Evolutionary conservation across 345 rosid species (phyloP).

Genomic region (Toxicodendron radicans): DNA sequence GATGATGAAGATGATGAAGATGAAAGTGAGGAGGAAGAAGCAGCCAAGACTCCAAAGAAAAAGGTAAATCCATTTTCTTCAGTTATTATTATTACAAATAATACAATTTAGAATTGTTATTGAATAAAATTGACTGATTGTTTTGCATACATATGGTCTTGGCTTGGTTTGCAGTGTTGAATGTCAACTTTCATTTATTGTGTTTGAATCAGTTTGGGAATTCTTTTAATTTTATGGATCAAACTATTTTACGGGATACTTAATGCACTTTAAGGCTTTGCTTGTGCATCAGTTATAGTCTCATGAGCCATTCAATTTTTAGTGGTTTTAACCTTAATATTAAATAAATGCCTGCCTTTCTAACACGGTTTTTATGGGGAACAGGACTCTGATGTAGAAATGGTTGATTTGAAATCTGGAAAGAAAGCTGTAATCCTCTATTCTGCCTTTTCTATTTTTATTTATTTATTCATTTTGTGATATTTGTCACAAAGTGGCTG

Average conservation of each 20-base stretch:
- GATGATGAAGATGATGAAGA: conserved; percentile 60
- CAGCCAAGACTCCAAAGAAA: conserved; percentile 46
- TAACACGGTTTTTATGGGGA: neutral
- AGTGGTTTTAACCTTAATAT: neutral
- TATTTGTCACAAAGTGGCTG: neutral
- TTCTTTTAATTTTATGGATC: neutral
- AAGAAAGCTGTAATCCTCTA: conserved; percentile 39
- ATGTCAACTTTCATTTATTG: neutral
- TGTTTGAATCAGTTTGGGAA: neutral
- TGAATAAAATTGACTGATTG: neutral
- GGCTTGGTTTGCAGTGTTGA: neutral
- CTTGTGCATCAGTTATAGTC: neutral
- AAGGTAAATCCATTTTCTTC: conserved; percentile 23
- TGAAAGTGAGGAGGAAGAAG: conserved; percentile 56
- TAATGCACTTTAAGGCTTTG: neutral
- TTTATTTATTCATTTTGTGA: neutral
- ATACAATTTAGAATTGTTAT: no score
- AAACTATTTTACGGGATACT: neutral
- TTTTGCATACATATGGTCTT: neutral
- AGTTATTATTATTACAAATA: neutral
- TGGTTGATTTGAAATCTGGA: conserved; percentile 44
- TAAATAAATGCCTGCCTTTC: neutral
- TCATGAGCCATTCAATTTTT: neutral
- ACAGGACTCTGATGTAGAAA: conserved; percentile 61
- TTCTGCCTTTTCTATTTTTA: neutral